Evolutionary conservation across 192 early-diverging fungal species (phyloP), one percentile per base, ranked within the genome.

Genomic region (Entomortierella beljakovae): DNA sequence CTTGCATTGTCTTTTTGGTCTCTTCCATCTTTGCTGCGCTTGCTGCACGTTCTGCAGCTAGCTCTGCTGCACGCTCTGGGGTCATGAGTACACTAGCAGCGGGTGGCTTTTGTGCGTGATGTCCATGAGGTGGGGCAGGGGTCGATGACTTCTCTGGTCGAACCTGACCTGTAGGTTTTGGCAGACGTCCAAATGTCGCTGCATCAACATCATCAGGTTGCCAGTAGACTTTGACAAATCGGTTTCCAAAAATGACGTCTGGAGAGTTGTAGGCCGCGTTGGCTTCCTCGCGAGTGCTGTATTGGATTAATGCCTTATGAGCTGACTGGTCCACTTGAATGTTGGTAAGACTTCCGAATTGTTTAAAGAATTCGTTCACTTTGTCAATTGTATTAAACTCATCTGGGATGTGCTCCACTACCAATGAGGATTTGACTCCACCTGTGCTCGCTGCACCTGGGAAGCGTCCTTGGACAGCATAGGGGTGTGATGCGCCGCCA

Each of bases 221-320:
- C 91, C 92, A 95, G 73, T 88, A 95, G n/a, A 95, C 89, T 62
- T 92, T 93, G 51, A 95, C 94, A 66, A 95, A 95, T 25, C 94
- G 88, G 72, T 95, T 95, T 22, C 85, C 91, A 82, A 95, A 95
- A 37, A 95, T 92, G 11, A 89, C 85, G 18, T 93, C 91, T 4
- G 94, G 94, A 23, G 88, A 91, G 42, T 83, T 84, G 57, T 94
- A 89, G 13, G 93, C 92, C 9, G 86, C 88, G 26, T 80, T 75
- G 2, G 94, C 94, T 67, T 95, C 94, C 5, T 79, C 70, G 20
- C 73, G 75, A 3, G 67, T 75, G 57, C 83, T 76, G 58, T 89
- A 95, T 56, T 93, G 90, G 31, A 95, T 68, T 31, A 89, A 70
- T 5, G 93, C 93, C 33, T 85, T 84, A 8, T 81, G 75, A n/a